Conservation (phyloP, 768 basidiomycete genomes). For the Lentinula edodes region DNA sequence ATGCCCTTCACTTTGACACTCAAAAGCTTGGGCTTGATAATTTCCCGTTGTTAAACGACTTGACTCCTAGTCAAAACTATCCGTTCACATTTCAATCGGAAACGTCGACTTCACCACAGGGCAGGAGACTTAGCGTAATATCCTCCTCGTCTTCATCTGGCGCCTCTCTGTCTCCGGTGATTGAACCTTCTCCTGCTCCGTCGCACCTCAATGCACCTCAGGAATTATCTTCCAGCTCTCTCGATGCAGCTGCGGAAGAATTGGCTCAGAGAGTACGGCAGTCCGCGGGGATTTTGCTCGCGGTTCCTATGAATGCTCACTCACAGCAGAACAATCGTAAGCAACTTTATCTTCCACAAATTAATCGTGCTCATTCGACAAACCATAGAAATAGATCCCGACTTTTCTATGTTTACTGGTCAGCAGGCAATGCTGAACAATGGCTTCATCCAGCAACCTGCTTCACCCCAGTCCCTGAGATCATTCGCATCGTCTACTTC, state of each 20-base stretch:
- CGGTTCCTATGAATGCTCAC: conserved; percentile 36
- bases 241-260: conserved; percentile 25
- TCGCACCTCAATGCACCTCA: conserved; percentile 16
- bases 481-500: not conserved
- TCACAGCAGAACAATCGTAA: conserved; percentile 17
- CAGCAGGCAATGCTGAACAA: conserved; percentile 19
- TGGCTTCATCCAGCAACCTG: conserved; percentile 20
- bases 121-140: conserved; percentile 44
- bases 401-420: conserved; percentile 4
- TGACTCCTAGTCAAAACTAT: conserved; percentile 19
- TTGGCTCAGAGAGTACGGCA: conserved; percentile 46
- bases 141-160: conserved; percentile 54
- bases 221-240: conserved; percentile 11
- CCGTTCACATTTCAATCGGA: conserved; percentile 40
- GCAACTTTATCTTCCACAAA: not conserved
- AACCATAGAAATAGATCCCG: not conserved
- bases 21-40: conserved; percentile 13
- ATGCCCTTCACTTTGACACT: conserved; percentile 46
- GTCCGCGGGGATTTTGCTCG: conserved; percentile 52
- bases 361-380: not conserved
- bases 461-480: conserved; percentile 7
- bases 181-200: conserved; percentile 27
- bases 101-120: conserved; percentile 22
- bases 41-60: conserved; percentile 10
- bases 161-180: conserved; percentile 45